These are phyloP conservation scores for Emmonsiellopsis sp. DNA, from an alignment of 2,329 filamentous ascomycete species.

Conservation along the genomic window DNA sequence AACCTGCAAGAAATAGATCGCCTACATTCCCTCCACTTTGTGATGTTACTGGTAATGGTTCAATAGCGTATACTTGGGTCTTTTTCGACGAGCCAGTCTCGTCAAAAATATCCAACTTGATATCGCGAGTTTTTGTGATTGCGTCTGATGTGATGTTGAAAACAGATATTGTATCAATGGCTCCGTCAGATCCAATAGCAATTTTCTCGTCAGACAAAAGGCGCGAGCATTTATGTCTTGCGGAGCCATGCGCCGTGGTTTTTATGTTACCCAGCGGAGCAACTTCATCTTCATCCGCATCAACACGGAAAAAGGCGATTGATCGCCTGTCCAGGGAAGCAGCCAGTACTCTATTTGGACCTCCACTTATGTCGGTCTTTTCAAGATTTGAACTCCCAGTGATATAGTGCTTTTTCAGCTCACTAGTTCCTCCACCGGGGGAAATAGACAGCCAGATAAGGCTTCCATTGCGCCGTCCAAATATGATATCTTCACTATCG, in stretches of 20 bases:
- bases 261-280: constrained; percentile 28
- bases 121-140: constrained; percentile 25
- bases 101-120: constrained; percentile 31
- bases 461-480: constrained; percentile 49
- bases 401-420: constrained; percentile 32
- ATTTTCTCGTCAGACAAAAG: constrained; percentile 44
- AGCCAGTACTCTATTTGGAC: constrained; percentile 38
- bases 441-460: constrained; percentile 34
- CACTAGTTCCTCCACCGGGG: constrained; percentile 19
- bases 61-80: constrained; percentile 27
- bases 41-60: constrained; percentile 22
- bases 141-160: constrained; percentile 42
- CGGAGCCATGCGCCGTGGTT: constrained; percentile 19
- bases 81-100: constrained; percentile 15
- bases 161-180: constrained; percentile 38
- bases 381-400: constrained; percentile 39
- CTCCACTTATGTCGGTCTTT: constrained; percentile 39
- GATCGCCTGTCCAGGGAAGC: constrained; percentile 42
- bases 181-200: constrained; percentile 42
- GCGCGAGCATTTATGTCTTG: constrained; percentile 40
- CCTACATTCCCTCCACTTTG: constrained; percentile 27
- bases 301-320: constrained; percentile 40
- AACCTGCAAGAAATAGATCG: constrained; percentile 50
- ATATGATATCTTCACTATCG: constrained; percentile 40
- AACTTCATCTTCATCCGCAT: constrained; percentile 22